These are phyloP conservation scores for Sinapis alba DNA, from an alignment of 441 rosid species.

Conservation along the genomic window DNA sequence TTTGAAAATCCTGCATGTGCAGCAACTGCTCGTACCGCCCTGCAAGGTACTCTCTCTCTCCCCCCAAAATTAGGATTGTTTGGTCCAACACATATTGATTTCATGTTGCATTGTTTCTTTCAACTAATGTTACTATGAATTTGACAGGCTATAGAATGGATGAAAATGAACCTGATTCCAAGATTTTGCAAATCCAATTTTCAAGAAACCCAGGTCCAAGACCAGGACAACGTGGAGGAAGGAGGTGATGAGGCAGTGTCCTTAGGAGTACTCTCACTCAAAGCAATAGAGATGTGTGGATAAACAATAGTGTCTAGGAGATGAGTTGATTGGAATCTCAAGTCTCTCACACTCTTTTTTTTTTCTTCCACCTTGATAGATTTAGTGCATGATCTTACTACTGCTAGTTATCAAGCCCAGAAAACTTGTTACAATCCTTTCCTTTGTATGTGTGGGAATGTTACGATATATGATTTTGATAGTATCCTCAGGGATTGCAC, in stretches of 20 bases:
- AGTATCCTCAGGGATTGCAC: slow-evolving; percentile 4
- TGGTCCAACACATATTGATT: not conserved
- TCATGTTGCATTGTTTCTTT: slow-evolving; percentile 8
- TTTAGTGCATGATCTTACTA: slow-evolving; percentile 16
- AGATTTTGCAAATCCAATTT: slow-evolving; percentile 68
- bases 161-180: slow-evolving; percentile 64
- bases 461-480: not conserved
- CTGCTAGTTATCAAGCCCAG: not conserved
- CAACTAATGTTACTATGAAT: not conserved
- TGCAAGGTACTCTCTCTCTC: slow-evolving; percentile 61
- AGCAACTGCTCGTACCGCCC: slow-evolving; percentile 82
- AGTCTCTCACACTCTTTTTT: not conserved
- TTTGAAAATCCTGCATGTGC: slow-evolving; percentile 82
- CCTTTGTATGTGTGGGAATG: not conserved
- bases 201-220: slow-evolving; percentile 74
- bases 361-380: not conserved
- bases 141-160: slow-evolving; percentile 74
- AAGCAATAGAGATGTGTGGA: slow-evolving; percentile 17
- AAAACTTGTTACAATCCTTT: not conserved
- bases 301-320: slow-evolving; percentile 3
- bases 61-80: not conserved
- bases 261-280: slow-evolving; percentile 1
- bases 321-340: slow-evolving; percentile 15
- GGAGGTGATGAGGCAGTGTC: slow-evolving; percentile 41
- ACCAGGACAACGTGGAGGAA: slow-evolving; percentile 60